phyloP scores from a whole-genome alignment of 257 asterid genomes.

The Solanum pimpinellifolium region DNA sequence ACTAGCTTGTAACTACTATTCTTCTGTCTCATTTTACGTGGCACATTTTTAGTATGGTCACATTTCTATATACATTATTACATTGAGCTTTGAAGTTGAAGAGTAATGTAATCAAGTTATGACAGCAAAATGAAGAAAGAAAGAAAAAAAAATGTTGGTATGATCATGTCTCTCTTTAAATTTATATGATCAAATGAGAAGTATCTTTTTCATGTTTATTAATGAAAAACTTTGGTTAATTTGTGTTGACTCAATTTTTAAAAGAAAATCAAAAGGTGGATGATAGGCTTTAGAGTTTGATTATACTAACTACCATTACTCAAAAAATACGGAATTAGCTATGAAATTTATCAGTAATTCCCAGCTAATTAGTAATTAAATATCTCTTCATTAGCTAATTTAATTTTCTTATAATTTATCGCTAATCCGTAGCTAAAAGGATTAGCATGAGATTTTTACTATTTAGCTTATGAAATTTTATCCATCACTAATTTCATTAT shows the following conservation, averaged over 20 bases:
- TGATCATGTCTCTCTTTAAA: not conserved
- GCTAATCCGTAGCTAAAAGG: rapidly evolving
- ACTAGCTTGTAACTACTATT: not conserved
- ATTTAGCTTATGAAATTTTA: not conserved
- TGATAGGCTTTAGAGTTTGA: not conserved
- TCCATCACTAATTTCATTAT: not conserved
- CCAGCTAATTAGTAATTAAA: not conserved
- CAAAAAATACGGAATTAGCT: not conserved
- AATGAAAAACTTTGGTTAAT: not conserved
- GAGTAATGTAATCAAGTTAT: not conserved
- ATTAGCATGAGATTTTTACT: not conserved
- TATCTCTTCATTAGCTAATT: not conserved
- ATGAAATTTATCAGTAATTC: not conserved
- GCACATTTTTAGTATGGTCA: not conserved
- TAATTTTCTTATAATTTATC: not conserved
- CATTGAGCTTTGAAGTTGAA: not conserved
- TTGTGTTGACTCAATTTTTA: not conserved
- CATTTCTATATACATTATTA: not conserved
- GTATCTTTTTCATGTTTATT: not conserved
- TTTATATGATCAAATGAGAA: not conserved
- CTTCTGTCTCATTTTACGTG: not conserved
- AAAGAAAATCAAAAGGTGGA: not conserved
- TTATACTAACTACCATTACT: not conserved
- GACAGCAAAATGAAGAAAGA: not conserved
- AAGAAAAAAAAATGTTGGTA: not conserved